Percentiles rank a stretch among this genome's conserved stretches.
phyloP scores from a whole-genome alignment of 2,329 filamentous ascomycete species.

The Calonectria hawksworthii region DNA sequence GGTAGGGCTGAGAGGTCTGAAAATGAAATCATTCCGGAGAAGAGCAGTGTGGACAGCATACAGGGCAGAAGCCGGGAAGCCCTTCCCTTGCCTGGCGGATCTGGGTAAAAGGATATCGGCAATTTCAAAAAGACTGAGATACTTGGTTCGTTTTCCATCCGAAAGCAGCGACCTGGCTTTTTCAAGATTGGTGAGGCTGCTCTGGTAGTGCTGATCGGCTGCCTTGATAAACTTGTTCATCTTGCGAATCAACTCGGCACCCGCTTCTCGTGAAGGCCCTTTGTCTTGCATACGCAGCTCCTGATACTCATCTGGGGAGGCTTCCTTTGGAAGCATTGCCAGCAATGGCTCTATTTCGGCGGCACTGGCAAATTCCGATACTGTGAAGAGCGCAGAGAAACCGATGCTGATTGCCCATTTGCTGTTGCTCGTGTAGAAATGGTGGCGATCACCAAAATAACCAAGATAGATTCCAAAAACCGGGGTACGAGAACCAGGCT shows the following conservation, averaged over 20 bases:
- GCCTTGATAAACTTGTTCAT: constrained; percentile 62
- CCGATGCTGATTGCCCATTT: constrained; percentile 61
- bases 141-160: constrained; percentile 52
- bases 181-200: constrained; percentile 63
- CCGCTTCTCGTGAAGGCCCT: constrained; percentile 61
- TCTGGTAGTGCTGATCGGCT: constrained; percentile 62
- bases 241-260: constrained; percentile 58
- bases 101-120: constrained; percentile 59
- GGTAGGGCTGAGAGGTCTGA: constrained; percentile 66
- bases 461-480: constrained; percentile 68
- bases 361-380: constrained; percentile 60
- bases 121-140: constrained; percentile 67
- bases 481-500: constrained; percentile 58
- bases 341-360: constrained; percentile 58
- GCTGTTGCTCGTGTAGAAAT: constrained; percentile 68
- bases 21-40: constrained; percentile 70
- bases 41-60: constrained; percentile 81
- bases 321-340: constrained; percentile 46
- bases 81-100: constrained; percentile 51
- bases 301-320: constrained; percentile 49
- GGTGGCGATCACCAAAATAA: constrained; percentile 63
- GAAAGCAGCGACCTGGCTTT: constrained; percentile 59
- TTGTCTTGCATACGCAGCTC: constrained; percentile 50
- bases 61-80: constrained; percentile 64
- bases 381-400: constrained; percentile 63